Conservation (phyloP, 768 basidiomycete genomes). For the Chalciporus piperatus region DNA sequence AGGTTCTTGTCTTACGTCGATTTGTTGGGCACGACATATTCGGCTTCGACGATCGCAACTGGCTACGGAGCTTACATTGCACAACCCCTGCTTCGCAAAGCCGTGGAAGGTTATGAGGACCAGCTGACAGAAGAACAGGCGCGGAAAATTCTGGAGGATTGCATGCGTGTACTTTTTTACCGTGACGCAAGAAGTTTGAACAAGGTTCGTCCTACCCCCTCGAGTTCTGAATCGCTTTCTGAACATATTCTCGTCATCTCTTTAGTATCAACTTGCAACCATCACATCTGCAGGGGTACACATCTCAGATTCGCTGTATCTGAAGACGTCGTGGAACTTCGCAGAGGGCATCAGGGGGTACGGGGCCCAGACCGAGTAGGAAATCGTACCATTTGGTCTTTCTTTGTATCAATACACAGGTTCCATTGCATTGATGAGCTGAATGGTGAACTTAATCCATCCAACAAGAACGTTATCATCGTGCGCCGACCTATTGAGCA, state of each 20-base stretch:
- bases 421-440: not conserved
- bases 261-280: conserved; percentile 91
- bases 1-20: conserved; percentile 96
- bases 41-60: conserved; percentile 89
- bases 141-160: conserved; percentile 69
- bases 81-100: conserved; percentile 86
- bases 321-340: conserved; percentile 86
- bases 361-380: conserved; percentile 84
- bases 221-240: not conserved
- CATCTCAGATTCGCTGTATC: conserved; percentile 74
- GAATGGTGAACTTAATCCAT: not conserved
- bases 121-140: conserved; percentile 78
- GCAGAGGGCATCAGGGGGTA: conserved; percentile 92
- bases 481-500: not conserved
- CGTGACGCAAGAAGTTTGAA: conserved; percentile 93
- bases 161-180: conserved; percentile 94
- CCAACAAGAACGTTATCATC: not conserved
- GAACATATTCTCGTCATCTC: not conserved
- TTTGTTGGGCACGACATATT: conserved; percentile 93
- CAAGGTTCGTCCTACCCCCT: conserved; percentile 57
- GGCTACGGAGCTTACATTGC: conserved; percentile 94
- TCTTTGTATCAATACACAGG: not conserved
- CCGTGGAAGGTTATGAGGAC: conserved; percentile 80
- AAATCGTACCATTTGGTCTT: conserved; percentile 1
- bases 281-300: conserved; percentile 72